phyloP scores from a whole-genome alignment of 352 stramenopile genomes.

The Pythium grandisporangium region DNA sequence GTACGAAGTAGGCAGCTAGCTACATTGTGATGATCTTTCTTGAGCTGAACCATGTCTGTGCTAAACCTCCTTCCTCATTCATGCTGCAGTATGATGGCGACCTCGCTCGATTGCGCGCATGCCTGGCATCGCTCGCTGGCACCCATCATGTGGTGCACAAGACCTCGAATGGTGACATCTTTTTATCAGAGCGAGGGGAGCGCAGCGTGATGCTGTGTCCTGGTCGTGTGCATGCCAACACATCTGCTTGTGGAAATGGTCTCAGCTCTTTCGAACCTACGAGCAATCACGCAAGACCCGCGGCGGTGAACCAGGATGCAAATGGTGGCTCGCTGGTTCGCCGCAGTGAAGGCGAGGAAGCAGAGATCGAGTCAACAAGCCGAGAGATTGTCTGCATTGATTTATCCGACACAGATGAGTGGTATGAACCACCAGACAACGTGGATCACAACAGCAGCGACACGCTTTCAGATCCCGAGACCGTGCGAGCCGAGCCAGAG shows the following conservation, averaged over 20 bases:
- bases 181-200: conserved; percentile 42
- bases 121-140: conserved; percentile 36
- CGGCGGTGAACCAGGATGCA: no score
- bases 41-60: not conserved
- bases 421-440: conserved; percentile 8
- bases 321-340: no score
- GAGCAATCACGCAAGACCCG: no score
- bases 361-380: not conserved
- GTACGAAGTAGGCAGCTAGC: no score
- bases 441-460: no score
- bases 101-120: conserved; percentile 37
- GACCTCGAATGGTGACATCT: conserved; percentile 29
- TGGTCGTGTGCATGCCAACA: conserved; percentile 7
- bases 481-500: not conserved
- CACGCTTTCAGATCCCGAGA: conserved; percentile 3
- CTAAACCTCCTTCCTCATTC: not conserved
- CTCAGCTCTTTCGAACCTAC: not conserved
- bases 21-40: no score
- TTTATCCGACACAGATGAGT: conserved; percentile 29
- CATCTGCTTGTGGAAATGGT: not conserved
- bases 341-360: not conserved
- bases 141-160: conserved; percentile 51
- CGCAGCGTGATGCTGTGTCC: conserved; percentile 40
- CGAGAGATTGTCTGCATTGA: conserved; percentile 20
- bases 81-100: conserved; percentile 42